phyloP scores from a whole-genome alignment of 805 yeast genomes.

The Suhomyces faveliae region DNA sequence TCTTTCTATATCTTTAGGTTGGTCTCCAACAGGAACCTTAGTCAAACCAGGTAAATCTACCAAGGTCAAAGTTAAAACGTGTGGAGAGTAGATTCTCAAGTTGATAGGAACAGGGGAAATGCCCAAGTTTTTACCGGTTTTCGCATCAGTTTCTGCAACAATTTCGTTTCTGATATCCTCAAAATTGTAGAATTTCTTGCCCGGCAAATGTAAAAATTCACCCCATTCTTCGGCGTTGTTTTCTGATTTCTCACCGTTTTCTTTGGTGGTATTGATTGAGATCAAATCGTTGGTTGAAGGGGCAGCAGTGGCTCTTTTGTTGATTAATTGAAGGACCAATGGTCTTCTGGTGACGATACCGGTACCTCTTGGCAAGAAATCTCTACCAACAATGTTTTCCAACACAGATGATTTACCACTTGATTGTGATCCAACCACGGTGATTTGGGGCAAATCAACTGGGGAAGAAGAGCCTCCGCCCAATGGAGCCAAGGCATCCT shows the following conservation, averaged over 20 bases:
- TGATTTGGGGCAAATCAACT: constrained; percentile 88
- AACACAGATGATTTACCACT: constrained; percentile 86
- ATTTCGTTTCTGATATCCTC: constrained; percentile 88
- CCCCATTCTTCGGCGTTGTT: constrained; percentile 93
- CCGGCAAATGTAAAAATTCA: constrained; percentile 90
- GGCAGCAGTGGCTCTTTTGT: constrained; percentile 47
- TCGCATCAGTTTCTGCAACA: constrained; percentile 84
- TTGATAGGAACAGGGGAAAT: constrained; percentile 92
- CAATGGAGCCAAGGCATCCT: constrained; percentile 78
- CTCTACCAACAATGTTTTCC: constrained; percentile 89
- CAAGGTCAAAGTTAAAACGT: constrained; percentile 87
- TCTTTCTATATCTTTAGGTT: constrained; percentile 93
- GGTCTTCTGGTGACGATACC: constrained; percentile 93
- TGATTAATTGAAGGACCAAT: constrained; percentile 75
- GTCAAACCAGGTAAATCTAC: constrained; percentile 98
- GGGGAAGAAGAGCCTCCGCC: constrained; percentile 68
- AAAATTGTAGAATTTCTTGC: constrained; percentile 82
- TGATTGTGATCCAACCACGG: constrained; percentile 93
- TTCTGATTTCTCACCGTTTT: constrained; percentile 54
- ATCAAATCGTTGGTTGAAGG: constrained; percentile 36
- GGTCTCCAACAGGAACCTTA: constrained; percentile 98
- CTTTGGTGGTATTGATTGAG: constrained; percentile 43
- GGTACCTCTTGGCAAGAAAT: constrained; percentile 87
- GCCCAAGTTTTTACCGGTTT: constrained; percentile 79
- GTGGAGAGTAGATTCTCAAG: constrained; percentile 89